Conservation (phyloP, 345 rosid species). For the Linum trigynum region DNA sequence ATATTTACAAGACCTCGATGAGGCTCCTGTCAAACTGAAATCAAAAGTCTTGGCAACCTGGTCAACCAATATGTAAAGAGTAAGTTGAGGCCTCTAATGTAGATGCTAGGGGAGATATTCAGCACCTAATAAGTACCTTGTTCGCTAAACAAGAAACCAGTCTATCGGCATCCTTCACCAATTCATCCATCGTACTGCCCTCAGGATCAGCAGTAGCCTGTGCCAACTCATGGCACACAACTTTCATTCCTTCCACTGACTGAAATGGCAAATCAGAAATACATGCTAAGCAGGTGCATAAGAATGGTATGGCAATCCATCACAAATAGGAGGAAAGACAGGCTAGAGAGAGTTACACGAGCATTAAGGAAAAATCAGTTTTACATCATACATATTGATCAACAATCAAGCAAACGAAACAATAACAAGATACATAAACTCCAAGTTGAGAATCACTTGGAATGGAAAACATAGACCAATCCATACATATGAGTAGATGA, state of each 20-base stretch:
- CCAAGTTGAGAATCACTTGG: too few relatives aligned
- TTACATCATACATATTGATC: too few relatives aligned
- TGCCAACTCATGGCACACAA: conserved; percentile 92
- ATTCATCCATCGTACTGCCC: conserved; percentile 70
- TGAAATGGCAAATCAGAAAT: conserved; percentile 25
- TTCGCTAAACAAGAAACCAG: conserved; percentile 96
- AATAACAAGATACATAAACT: too few relatives aligned
- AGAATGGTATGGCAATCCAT: too few relatives aligned
- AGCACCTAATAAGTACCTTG: conserved; percentile 39
- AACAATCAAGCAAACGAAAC: too few relatives aligned
- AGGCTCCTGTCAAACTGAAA: conserved; percentile 86
- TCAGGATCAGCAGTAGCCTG: conserved; percentile 84
- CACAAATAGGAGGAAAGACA: too few relatives aligned
- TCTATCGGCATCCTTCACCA: conserved; percentile 81
- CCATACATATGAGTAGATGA: too few relatives aligned
- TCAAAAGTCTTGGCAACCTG: conserved; percentile 97
- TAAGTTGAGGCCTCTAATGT: neutral
- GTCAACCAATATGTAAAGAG: conserved; percentile 5
- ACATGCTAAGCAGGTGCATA: too few relatives aligned
- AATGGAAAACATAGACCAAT: too few relatives aligned
- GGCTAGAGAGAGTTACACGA: too few relatives aligned
- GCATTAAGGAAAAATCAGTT: too few relatives aligned
- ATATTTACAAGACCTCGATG: conserved; percentile 97
- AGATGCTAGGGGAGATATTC: neutral
- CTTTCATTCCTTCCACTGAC: conserved; percentile 99